Conservation (phyloP, 495 filamentous ascomycete genomes). For the Penicillium antarcticum region DNA sequence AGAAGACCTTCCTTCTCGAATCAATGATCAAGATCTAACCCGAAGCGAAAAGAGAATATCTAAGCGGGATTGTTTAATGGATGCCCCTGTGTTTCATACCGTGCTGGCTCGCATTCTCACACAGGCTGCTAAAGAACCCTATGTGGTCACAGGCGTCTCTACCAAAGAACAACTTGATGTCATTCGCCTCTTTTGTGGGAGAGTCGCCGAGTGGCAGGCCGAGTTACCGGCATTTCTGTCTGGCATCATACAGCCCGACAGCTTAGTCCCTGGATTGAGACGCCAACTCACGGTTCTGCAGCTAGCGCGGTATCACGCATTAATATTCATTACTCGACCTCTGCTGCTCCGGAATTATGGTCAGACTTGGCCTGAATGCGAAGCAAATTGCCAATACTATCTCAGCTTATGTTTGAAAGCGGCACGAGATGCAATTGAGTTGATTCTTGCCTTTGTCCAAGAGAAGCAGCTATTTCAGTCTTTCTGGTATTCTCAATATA, state of each 20-base stretch:
- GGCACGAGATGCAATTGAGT: conserved; percentile 18
- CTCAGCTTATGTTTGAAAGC: conserved; percentile 18
- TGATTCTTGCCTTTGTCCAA: conserved; percentile 22
- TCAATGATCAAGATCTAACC: conserved; percentile 22
- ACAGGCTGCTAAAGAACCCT: conserved; percentile 21
- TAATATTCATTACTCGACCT: conserved; percentile 28
- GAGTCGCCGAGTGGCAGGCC: conserved; percentile 21
- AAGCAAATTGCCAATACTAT: conserved; percentile 11
- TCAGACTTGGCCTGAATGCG: conserved; percentile 11
- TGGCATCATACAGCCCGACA: conserved; percentile 22
- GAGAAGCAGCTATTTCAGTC: conserved; percentile 22
- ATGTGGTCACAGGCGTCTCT: conserved; percentile 16
- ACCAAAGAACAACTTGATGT: conserved; percentile 13
- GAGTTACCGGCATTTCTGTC: conserved; percentile 20
- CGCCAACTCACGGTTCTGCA: conserved; percentile 24
- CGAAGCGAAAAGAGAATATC: not conserved
- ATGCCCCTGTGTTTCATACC: conserved; percentile 25
- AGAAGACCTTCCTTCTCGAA: conserved; percentile 18
- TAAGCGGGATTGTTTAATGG: conserved; percentile 26
- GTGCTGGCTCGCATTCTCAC: conserved; percentile 22
- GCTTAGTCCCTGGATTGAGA: conserved; percentile 20
- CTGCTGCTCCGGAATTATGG: conserved; percentile 23
- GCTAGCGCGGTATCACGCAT: conserved; percentile 22
- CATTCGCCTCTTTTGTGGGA: conserved; percentile 8
- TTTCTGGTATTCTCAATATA: conserved; percentile 31